Evolutionary conservation across 179 eudicot genomes (phyloP), one percentile per base, ranked within the genome.

Genomic region (Beta corolliflora): DNA sequence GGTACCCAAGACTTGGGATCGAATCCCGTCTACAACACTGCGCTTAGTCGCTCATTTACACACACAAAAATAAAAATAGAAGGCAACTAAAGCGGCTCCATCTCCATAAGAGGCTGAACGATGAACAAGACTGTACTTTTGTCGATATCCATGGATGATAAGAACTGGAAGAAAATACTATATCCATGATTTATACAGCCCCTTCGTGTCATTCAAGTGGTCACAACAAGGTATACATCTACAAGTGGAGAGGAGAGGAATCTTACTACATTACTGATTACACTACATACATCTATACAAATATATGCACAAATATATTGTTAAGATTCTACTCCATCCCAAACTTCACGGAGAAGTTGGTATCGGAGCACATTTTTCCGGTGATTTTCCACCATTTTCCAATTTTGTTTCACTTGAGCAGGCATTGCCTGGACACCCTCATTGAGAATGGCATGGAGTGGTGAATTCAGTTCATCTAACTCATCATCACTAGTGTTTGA

Each of bases 401-500:
- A 16, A 8, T n/a, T 73, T 48, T 72, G 66, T 73, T 67, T 79
- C 2, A 70, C 19, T 50, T 41, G 77, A 46, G 75, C 14, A 36
- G 86, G 82, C 18, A 79, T 67, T 15, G 66, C 73, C 16, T 31
- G 70, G 36, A 77, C 66, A 79, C 81, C 80, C 77, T 76, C 85
- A 48, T 75, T 75, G n/a, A 82, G 52, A 6, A 88, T 77, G 2
- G 83, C 81, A 59, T 66, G 81, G 75, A 88, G 55, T 19, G 90
- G 90, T 18, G 89, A 88, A 66, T 84, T 83, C 41, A 88, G 85
- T 61, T 88, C 89, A 66, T 86, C 88, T 14, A 88, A 69, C 73
- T 88, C 89, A 56, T 88, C 89, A 19, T 88, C 90, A 67, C 89
- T 88, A 8, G 90, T 88, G 80, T 86, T 88, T 73, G 90, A 86